Percentiles rank a stretch among this genome's conserved stretches.
These are phyloP conservation scores for Starmerella stellata DNA, from an alignment of 805 yeast genomes.

Conservation along the genomic window DNA sequence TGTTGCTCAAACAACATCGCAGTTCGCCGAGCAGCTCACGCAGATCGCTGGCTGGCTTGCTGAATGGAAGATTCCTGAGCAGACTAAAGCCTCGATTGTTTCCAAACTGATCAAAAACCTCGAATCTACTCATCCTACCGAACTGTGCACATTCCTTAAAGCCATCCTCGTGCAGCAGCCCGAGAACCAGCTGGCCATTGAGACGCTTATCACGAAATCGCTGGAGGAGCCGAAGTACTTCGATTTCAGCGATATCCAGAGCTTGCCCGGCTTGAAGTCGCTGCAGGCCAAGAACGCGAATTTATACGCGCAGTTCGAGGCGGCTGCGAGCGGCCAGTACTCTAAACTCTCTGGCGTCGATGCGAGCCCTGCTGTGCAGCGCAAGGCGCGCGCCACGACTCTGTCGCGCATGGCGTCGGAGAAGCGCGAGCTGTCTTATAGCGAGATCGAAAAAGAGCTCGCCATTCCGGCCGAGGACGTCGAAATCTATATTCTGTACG, in stretches of 20 bases:
- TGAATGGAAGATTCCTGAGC: conserved; percentile 22
- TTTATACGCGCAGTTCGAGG: conserved; percentile 17
- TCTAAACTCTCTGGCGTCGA: conserved; percentile 9
- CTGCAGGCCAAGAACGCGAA: conserved; percentile 14
- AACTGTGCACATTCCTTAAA: conserved; percentile 12
- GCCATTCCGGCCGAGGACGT: conserved; percentile 22
- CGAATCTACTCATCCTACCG: conserved; percentile 4
- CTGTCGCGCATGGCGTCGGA: conserved; percentile 18
- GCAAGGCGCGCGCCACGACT: conserved; percentile 20
- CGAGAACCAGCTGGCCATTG: conserved; percentile 6
- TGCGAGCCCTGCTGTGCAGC: conserved; percentile 2
- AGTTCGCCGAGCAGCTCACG: conserved; percentile 25
- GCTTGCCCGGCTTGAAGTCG: conserved; percentile 19
- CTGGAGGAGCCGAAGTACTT: conserved; percentile 16
- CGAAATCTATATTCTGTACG: conserved; percentile 27
- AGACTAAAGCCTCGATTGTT: conserved; percentile 17
- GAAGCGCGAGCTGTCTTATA: conserved; percentile 19
- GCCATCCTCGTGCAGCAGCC: conserved; percentile 14
- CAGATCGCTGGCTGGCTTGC: conserved; percentile 25
- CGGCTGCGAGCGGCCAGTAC: conserved; percentile 21
- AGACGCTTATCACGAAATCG: conserved; percentile 10
- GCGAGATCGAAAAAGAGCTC: conserved; percentile 21
- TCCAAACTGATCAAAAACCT: conserved; percentile 17
- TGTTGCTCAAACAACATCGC: conserved; percentile 20
- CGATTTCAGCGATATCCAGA: conserved; percentile 17